phyloP scores from a whole-genome alignment of 2,329 filamentous ascomycete genomes.

The Talaromyces sp. region DNA sequence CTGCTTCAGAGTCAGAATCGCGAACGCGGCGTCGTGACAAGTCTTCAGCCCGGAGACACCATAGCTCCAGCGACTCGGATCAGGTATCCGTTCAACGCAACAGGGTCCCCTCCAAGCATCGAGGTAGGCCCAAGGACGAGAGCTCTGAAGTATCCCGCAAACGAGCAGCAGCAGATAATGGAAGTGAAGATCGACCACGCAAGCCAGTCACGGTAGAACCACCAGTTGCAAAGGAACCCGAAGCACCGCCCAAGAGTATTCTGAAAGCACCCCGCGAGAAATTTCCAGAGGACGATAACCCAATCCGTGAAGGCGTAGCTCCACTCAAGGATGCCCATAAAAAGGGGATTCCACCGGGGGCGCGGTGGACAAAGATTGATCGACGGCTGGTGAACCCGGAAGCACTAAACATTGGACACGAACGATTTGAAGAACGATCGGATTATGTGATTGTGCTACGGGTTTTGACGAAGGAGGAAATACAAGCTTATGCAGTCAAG shows the following conservation, averaged over 20 bases:
- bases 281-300: conserved; percentile 81
- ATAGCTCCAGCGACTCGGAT: conserved; percentile 21
- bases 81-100: conserved; percentile 16
- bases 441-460: conserved; percentile 91
- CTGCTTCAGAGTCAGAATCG: conserved; percentile 29
- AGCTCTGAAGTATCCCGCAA: conserved; percentile 12
- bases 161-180: conserved; percentile 15
- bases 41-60: conserved; percentile 15
- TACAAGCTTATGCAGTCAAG: conserved; percentile 75
- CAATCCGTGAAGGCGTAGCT: conserved; percentile 81
- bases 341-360: conserved; percentile 68
- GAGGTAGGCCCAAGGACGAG: conserved; percentile 12
- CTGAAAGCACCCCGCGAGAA: conserved; percentile 73
- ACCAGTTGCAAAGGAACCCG: conserved; percentile 47
- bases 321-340: conserved; percentile 80
- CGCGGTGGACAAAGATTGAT: conserved; percentile 90
- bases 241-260: conserved; percentile 70
- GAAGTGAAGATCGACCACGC: conserved; percentile 16
- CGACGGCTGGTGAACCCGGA: conserved; percentile 84
- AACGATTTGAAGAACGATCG: conserved; percentile 84
- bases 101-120: conserved; percentile 7
- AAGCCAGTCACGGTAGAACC: conserved; percentile 23
- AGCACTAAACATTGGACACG: conserved; percentile 77
- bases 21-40: conserved; percentile 25
- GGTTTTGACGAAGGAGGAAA: conserved; percentile 81